Evolutionary conservation across 371 early-diverging fungal genomes (phyloP).

Genomic region (Mortierella sp.): DNA sequence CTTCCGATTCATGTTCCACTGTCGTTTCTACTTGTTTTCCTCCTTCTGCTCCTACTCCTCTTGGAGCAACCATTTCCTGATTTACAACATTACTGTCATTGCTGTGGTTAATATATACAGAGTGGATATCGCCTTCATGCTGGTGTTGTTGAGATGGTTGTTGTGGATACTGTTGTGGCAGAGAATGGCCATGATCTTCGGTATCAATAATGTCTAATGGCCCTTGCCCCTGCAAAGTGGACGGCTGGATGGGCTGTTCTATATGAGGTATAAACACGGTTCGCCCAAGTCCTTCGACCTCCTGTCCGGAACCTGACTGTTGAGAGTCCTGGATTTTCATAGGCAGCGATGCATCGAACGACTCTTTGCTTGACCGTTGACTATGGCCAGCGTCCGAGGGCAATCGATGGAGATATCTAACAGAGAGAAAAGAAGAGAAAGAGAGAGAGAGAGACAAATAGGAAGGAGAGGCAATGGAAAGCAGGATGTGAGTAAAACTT

Average conservation of each 20-base stretch:
- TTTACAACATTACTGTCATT: no score
- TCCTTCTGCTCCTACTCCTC: no score
- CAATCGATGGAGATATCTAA: background rate
- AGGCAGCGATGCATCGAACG: background rate
- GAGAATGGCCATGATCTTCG: background rate
- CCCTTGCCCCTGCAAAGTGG: background rate
- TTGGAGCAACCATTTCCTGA: no score
- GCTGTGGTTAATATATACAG: no score
- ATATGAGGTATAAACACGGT: background rate
- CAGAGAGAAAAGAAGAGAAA: no score
- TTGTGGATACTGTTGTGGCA: no score
- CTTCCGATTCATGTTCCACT: no score
- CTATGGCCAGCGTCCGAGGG: background rate
- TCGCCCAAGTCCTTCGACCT: no score
- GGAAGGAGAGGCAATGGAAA: slow-evolving; percentile 55
- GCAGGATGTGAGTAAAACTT: background rate
- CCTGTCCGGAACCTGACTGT: background rate
- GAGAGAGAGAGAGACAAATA: background rate
- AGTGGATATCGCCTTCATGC: no score
- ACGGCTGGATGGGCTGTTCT: background rate
- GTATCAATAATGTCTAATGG: background rate
- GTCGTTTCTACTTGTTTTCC: no score
- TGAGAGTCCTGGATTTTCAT: background rate
- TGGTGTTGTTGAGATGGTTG: no score
- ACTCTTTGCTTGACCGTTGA: background rate